A percentile compares a stretch with the other conserved stretches of the same genome.
These are phyloP conservation scores for Lycium barbarum DNA, from an alignment of 257 asterid species.

Conservation along the genomic window DNA sequence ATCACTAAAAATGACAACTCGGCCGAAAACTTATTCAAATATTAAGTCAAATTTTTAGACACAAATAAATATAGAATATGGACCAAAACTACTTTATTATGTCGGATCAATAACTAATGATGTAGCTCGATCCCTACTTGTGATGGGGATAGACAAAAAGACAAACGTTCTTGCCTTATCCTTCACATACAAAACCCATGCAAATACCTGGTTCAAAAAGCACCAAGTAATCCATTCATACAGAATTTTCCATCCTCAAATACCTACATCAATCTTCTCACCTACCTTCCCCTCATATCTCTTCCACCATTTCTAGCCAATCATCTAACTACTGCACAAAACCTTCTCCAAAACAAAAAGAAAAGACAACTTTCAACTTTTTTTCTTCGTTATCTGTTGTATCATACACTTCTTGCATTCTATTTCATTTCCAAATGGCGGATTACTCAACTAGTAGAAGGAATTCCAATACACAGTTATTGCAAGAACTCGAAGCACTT, in stretches of 20 bases:
- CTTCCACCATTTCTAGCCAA: background rate
- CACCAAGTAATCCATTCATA: slow-evolving; percentile 42
- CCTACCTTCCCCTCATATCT: background rate
- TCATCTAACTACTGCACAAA: background rate
- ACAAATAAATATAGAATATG: no score
- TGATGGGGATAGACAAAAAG: background rate
- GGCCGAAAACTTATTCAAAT: no score
- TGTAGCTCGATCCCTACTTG: background rate
- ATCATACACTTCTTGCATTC: background rate
- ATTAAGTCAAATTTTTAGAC: no score
- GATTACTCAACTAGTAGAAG: slow-evolving; percentile 37
- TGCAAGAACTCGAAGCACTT: slow-evolving; percentile 81
- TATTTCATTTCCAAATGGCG: slow-evolving; percentile 43
- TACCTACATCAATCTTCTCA: slow-evolving; percentile 23
- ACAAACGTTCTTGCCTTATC: slow-evolving; percentile 60
- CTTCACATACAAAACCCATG: slow-evolving; percentile 57
- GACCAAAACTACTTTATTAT: background rate
- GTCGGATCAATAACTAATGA: background rate
- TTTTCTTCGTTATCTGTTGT: background rate
- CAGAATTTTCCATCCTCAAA: slow-evolving; percentile 47
- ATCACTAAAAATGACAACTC: no score
- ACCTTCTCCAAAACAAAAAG: background rate
- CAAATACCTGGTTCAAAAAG: slow-evolving; percentile 62
- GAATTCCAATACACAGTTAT: slow-evolving; percentile 66
- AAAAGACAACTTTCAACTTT: background rate